phyloP scores from a whole-genome alignment of 371 early-diverging fungal species.

The Saksenaea vasiformis region DNA sequence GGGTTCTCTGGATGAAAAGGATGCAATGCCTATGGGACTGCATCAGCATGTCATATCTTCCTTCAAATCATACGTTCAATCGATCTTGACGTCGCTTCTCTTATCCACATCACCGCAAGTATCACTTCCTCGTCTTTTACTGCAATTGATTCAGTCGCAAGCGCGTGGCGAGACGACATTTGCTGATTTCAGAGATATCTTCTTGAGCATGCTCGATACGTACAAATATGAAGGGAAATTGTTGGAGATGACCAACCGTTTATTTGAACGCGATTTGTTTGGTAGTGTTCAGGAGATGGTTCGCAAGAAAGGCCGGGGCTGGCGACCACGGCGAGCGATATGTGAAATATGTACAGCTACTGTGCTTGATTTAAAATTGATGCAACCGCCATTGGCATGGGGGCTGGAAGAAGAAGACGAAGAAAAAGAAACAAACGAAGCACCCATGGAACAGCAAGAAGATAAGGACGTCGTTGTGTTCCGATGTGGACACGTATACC shows the following conservation, averaged over 20 bases:
- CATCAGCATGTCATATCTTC: slow-evolving; percentile 50
- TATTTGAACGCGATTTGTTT: slow-evolving; percentile 69
- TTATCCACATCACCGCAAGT: slow-evolving; percentile 71
- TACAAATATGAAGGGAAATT: slow-evolving; percentile 77
- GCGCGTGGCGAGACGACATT: slow-evolving; percentile 61
- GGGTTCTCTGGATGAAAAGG: neutral
- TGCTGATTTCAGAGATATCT: slow-evolving; percentile 74
- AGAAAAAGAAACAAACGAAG: neutral
- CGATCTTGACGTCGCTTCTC: slow-evolving; percentile 62
- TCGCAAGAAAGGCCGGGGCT: slow-evolving; percentile 57
- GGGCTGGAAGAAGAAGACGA: slow-evolving; percentile 17
- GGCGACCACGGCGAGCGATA: slow-evolving; percentile 60
- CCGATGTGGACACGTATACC: slow-evolving; percentile 65
- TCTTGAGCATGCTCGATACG: slow-evolving; percentile 76
- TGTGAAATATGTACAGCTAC: slow-evolving; percentile 62
- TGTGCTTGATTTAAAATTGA: slow-evolving; percentile 46
- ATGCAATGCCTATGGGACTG: slow-evolving; percentile 21
- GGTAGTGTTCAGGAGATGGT: slow-evolving; percentile 60
- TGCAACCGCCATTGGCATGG: slow-evolving; percentile 41
- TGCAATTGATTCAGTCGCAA: slow-evolving; percentile 65
- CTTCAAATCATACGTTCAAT: slow-evolving; percentile 67
- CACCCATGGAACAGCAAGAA: slow-evolving; percentile 5
- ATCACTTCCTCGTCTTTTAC: slow-evolving; percentile 63
- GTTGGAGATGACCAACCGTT: slow-evolving; percentile 69
- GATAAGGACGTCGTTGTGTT: slow-evolving; percentile 48